These are phyloP conservation scores for Castanea mollissima DNA, from an alignment of 306 rosid species.

Conservation along the genomic window DNA sequence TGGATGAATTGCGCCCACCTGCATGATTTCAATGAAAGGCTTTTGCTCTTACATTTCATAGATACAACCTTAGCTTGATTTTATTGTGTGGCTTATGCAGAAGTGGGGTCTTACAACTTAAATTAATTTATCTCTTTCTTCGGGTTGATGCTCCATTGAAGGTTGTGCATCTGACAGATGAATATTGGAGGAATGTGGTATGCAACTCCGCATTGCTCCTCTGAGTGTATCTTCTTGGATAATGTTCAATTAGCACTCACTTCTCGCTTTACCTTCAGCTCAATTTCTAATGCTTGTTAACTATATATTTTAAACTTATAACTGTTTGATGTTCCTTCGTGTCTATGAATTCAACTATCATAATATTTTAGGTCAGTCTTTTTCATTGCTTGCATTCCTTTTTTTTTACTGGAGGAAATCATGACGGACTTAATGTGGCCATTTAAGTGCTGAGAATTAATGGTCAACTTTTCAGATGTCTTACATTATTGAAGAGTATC, in stretches of 20 bases:
- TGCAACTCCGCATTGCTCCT: not conserved
- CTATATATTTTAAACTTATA: not conserved
- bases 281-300: not conserved
- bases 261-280: not conserved
- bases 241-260: not conserved
- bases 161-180: constrained; percentile 90
- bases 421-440: not conserved
- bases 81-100: not conserved
- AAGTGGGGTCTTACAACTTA: constrained; percentile 8
- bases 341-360: not conserved
- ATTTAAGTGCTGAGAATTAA: constrained; percentile 13
- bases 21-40: not conserved
- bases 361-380: constrained; percentile 3
- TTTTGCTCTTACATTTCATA: not conserved
- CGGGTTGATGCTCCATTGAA: constrained; percentile 80
- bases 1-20: not conserved
- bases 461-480: constrained; percentile 57
- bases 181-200: constrained; percentile 92
- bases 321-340: not conserved
- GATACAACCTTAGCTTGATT: not conserved
- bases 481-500: constrained; percentile 80
- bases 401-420: not conserved
- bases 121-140: constrained; percentile 12
- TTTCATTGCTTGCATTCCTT: constrained; percentile 1
- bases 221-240: not conserved